A percentile compares a stretch with the other conserved stretches of the same genome.
Evolutionary conservation across 768 basidiomycete genomes (phyloP).

Genomic region (Brasilioporus rufonigricans): DNA sequence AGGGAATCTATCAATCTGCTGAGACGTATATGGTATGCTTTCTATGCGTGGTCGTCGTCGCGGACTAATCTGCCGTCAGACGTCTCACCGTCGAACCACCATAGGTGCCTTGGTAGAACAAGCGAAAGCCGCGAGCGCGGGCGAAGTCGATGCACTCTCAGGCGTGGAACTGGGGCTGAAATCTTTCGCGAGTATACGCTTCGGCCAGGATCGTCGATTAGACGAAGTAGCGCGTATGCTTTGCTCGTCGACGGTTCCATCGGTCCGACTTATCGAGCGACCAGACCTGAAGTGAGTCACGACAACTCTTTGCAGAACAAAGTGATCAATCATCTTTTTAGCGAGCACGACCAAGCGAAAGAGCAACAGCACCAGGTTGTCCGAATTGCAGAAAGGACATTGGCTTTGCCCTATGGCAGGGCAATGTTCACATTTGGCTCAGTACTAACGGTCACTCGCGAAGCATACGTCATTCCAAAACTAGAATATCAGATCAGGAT

Average conservation of each 20-base stretch:
- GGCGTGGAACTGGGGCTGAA: conserved; percentile 73
- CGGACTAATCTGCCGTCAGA: conserved; percentile 38
- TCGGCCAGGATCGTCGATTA: conserved; percentile 84
- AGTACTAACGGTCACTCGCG: conserved; percentile 68
- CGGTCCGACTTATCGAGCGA: conserved; percentile 64
- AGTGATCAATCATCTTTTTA: conserved; percentile 30
- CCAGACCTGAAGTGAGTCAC: conserved; percentile 64
- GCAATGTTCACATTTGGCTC: conserved; percentile 92
- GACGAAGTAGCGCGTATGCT: conserved; percentile 92
- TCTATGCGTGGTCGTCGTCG: background rate
- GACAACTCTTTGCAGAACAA: background rate
- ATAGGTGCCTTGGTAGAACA: conserved; percentile 51
- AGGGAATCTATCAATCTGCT: conserved; percentile 29
- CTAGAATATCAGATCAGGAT: conserved; percentile 74
- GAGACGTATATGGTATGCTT: conserved; percentile 32
- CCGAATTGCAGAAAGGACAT: conserved; percentile 80
- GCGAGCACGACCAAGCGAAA: conserved; percentile 84
- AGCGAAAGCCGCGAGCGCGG: conserved; percentile 48
- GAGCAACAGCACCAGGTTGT: conserved; percentile 82
- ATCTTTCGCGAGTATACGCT: conserved; percentile 80
- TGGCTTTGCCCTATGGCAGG: conserved; percentile 87
- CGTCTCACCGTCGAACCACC: conserved; percentile 46
- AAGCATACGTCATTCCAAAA: conserved; percentile 77
- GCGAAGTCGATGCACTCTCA: conserved; percentile 57
- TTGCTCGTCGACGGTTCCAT: conserved; percentile 70